Percentiles rank a stretch among this genome's conserved stretches.
Conservation (phyloP, 768 basidiomycete genomes). For the Kockovaella imperatae region DNA sequence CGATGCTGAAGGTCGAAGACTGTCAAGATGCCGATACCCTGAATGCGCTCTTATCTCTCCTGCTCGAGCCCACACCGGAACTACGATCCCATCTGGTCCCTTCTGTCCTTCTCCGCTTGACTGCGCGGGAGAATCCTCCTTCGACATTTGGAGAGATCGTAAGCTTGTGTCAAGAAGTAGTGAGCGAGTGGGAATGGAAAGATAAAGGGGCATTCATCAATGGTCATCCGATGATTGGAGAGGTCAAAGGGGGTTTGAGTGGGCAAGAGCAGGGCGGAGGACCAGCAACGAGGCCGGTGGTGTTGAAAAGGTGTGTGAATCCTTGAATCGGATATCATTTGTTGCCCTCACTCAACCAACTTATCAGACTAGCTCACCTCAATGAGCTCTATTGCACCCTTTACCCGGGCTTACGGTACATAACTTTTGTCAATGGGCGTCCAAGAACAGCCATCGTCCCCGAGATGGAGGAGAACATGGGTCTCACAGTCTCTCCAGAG, state of each 20-base stretch:
- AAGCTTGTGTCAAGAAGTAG: constrained; percentile 20
- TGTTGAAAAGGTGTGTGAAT: constrained; percentile 53
- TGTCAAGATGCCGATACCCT: too few species aligned
- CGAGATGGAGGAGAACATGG: constrained; percentile 69
- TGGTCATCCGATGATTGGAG: constrained; percentile 85
- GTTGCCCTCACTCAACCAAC: not conserved
- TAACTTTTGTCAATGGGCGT: constrained; percentile 87
- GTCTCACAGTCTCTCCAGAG: constrained; percentile 20
- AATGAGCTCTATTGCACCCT: constrained; percentile 67
- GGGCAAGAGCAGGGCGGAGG: constrained; percentile 67
- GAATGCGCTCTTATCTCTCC: constrained; percentile 43
- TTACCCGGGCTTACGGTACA: constrained; percentile 72
- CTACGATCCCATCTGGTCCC: constrained; percentile 54
- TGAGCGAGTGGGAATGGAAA: constrained; percentile 26
- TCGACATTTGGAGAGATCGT: constrained; percentile 8
- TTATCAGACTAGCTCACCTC: constrained; percentile 54
- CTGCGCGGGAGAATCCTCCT: constrained; percentile 36
- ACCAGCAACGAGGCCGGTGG: constrained; percentile 60
- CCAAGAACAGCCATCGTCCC: constrained; percentile 61
- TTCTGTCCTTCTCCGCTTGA: constrained; percentile 18
- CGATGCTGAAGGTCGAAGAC: too few species aligned
- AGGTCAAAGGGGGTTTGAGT: constrained; percentile 64
- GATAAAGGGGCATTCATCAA: constrained; percentile 58
- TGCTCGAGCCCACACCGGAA: constrained; percentile 64
- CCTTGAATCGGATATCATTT: not conserved